Base-by-base conservation (phyloP, 1,284 basidiomycete species). In the Leccinum proliferum region DNA sequence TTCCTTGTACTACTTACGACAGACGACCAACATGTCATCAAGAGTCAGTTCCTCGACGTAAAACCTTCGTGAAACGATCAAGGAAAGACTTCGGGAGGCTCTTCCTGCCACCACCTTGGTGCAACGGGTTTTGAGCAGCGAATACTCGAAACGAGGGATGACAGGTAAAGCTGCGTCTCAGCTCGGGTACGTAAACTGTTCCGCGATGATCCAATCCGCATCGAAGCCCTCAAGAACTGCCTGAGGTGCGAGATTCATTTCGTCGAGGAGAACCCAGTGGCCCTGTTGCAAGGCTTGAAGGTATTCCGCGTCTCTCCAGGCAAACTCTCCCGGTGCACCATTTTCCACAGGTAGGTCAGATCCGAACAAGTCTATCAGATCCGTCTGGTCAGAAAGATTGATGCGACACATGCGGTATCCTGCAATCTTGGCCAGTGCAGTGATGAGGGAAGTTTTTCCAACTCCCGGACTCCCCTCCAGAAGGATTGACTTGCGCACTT, bases 331-430 rank as follows among this genome's bases (percentile, higher is more conserved):
- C 4, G 94, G 86, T 11, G 83, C 80, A 35, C 95, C 95, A 35
- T 94, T 93, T 76, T 98, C 96, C 1, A 96, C 89, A 6, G 97
- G 97, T 18, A 99, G 81, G 75, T 99, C 97, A 41, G 95, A 95
- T 14, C 97, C 97, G 70, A 99, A 98, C 5, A 99, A 83, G 72
- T 99, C 97, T 60, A 94, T 88, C 15, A 99, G 83, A 75, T 99
- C 97, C 0, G 97, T 99, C 77, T 99, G 97, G 71, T 99, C 97
- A 5, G 98, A 99, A 43, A 99, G 78, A 77, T 99, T 99, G 83
- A 99, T 97, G n/a, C 98, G 89, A 72, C 89, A 93, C 14, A 99
- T 82, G 35, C 83, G 77, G 70, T 94, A 87, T 12, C 94, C 92
- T 21, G 90, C 82, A 8, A 91, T 78, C 63, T 87, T 88, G 18